Evolutionary conservation across 1,139 yeast genomes (phyloP), one percentile per base, ranked within the genome.

Genomic region (Blastobotrys petasosporus): DNA sequence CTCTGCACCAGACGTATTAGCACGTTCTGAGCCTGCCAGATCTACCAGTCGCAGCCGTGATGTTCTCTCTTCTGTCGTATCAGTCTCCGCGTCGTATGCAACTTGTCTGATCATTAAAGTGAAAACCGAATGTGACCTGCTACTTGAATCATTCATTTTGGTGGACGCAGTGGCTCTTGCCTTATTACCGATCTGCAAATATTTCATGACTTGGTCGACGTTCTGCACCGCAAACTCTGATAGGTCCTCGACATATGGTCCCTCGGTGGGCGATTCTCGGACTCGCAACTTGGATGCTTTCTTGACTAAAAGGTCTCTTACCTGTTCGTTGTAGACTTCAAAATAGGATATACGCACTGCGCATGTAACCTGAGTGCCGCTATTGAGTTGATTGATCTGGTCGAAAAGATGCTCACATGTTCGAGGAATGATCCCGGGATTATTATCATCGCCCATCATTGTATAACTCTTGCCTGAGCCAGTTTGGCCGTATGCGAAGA

Each of bases 11-110:
- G 86, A 77, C 15, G 80, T 73, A 15, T 69, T 62, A 6, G 82
- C 77, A 48, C 92, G 68, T 59, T 85, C 95, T 0, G 90, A 81
- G 0, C 95, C 95, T 0, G 95, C 95, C 55, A 85, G 67, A 65
- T 85, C 94, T 1, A 85, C 92, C 30, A 85, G 69, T 50, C 85
- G 74, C 35, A 85, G 70, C 51, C 78, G 76, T 1, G 92, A 81
- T 36, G 79, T 75, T 54, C 75, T 80, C 30, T 75, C 77, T 16
- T 82, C 79, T 7, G 75, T 71, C 2, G 76, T 75, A 33, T 75
- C 69, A 23, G 68, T 66, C 11, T 64, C 66, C 32, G 66, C 64
- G 35, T 65, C 62, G 54, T 67, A 71, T 48, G 70, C 67, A 15
- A 80, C 79, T 57, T 83, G 90, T 42, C 75, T 74, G 42, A 85